These are phyloP conservation scores for Biscutella laevigata DNA, from an alignment of 441 rosid species.

Conservation along the genomic window DNA sequence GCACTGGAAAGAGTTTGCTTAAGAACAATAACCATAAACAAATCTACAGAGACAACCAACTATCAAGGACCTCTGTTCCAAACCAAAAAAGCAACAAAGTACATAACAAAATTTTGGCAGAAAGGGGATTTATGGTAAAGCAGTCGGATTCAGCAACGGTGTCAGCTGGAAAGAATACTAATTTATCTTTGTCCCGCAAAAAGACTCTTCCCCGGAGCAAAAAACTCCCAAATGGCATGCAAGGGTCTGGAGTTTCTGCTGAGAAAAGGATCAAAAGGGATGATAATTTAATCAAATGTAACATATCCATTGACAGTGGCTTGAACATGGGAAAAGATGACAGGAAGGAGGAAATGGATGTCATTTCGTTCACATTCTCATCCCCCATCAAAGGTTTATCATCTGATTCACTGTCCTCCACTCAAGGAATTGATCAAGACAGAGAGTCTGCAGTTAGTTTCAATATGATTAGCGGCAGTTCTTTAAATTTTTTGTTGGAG, in stretches of 20 bases:
- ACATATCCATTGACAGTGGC: slow-evolving; percentile 36
- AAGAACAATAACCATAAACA: slow-evolving; percentile 72
- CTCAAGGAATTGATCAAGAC: slow-evolving; percentile 24
- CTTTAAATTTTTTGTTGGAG: slow-evolving; percentile 63
- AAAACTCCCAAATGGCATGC: slow-evolving; percentile 29
- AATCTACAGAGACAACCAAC: slow-evolving; percentile 38
- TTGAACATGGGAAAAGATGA: slow-evolving; percentile 27
- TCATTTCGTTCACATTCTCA: slow-evolving; percentile 85
- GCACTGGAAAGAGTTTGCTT: slow-evolving; percentile 37
- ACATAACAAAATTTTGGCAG: slow-evolving; percentile 27
- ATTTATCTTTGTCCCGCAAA: slow-evolving; percentile 31
- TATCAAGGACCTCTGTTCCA: slow-evolving; percentile 15
- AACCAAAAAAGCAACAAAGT: slow-evolving; percentile 36
- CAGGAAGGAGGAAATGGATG: slow-evolving; percentile 50
- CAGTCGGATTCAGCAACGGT: slow-evolving; percentile 24
- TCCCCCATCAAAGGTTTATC: slow-evolving; percentile 53
- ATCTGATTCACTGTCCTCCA: slow-evolving; percentile 28
- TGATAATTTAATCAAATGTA: slow-evolving; percentile 37
- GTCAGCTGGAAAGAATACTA: slow-evolving; percentile 29
- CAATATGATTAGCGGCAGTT: slow-evolving; percentile 43
- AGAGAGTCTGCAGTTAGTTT: slow-evolving; percentile 25
- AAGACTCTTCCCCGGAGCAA: slow-evolving; percentile 40
- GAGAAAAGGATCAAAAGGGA: slow-evolving; percentile 30
- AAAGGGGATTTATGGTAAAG: slow-evolving; percentile 30
- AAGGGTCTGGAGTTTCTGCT: slow-evolving; percentile 29